These are phyloP conservation scores for Aspergillus cristatus DNA, from an alignment of 495 filamentous ascomycete species.

Conservation along the genomic window DNA sequence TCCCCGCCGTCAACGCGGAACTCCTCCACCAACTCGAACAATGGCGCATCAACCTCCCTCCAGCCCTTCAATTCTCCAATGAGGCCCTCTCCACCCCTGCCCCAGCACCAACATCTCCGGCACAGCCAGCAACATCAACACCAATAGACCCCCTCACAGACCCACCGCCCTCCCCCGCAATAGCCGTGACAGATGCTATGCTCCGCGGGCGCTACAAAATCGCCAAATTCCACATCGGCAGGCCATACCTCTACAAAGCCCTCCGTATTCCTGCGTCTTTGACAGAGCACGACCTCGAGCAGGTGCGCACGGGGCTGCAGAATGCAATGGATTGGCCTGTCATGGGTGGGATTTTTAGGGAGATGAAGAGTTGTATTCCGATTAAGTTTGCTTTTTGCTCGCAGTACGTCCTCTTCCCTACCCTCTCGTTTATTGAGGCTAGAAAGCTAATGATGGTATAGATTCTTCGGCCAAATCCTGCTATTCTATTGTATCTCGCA, in stretches of 20 bases:
- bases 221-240: slow-evolving; percentile 40
- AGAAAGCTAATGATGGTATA: slow-evolving; percentile 1
- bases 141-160: slow-evolving; percentile 7
- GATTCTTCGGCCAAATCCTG: slow-evolving; percentile 40
- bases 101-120: slow-evolving; percentile 19
- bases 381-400: slow-evolving; percentile 42
- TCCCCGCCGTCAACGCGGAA: slow-evolving; percentile 35
- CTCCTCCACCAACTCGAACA: slow-evolving; percentile 39
- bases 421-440: not conserved
- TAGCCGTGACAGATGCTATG: slow-evolving; percentile 39
- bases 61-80: slow-evolving; percentile 32
- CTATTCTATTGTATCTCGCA: slow-evolving; percentile 39
- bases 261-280: slow-evolving; percentile 30
- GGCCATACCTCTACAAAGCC: slow-evolving; percentile 41
- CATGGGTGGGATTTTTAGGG: slow-evolving; percentile 31
- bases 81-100: slow-evolving; percentile 10
- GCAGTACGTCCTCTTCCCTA: slow-evolving; percentile 20
- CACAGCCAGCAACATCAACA: slow-evolving; percentile 15
- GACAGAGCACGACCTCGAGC: slow-evolving; percentile 37
- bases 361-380: slow-evolving; percentile 41
- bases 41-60: slow-evolving; percentile 38
- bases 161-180: slow-evolving; percentile 26
- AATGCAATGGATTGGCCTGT: slow-evolving; percentile 41
- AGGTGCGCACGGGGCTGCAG: slow-evolving; percentile 31
- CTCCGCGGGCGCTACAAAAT: slow-evolving; percentile 36